Base-by-base conservation (phyloP, 345 rosid genomes). In the Corymbia maculata region DNA sequence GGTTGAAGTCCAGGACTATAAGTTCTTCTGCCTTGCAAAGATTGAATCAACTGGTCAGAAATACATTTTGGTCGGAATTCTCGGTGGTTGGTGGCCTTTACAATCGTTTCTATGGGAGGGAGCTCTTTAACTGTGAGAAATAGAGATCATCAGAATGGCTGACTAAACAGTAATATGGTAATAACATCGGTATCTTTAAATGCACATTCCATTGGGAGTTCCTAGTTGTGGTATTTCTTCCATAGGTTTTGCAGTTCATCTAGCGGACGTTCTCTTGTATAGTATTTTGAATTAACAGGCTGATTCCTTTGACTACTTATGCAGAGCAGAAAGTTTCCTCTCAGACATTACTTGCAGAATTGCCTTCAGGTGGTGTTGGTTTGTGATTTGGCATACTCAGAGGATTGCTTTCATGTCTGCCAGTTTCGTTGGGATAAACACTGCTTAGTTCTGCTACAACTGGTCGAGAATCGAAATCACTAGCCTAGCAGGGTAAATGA, bases 61-160 rank as follows among this genome's bases (percentile, higher is more conserved):
- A 82, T 85, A 91, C 68, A 90, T 52, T 49, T 52, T 94, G 90
- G 85, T 93, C 1, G 94, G 94, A 80, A 92, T 94, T 88, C 95
- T 94, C 66, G 94, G 93, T 82, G 91, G 93, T n/a, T 94, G 95
- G 94, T 93, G 96, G 94, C 66, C 86, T 70, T 88, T 93, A 90
- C 93, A 61, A 36, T 70, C 47, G 5, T 70, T 70, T 70, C 82
- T 36, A 9, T 26, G 86, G 55, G 55, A 0, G 36, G 51, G 32
- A 47, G 55, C 51, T 85, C 52, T 49, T 85, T 13, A 51, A 16
- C 30, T 24, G 21, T 16, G 86, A 49, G 36, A 85, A 15, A 85
- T 85, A 85, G 45, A 79, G 84, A 79, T 50, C 24, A 85, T 2
- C 49, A 85, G 13, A 70, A 36, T 6, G 26, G 82, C 26, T 70